Evolutionary conservation across 805 yeast genomes (phyloP), one percentile per base, ranked within the genome.

Genomic region (Zygotorulaspora florentina): DNA sequence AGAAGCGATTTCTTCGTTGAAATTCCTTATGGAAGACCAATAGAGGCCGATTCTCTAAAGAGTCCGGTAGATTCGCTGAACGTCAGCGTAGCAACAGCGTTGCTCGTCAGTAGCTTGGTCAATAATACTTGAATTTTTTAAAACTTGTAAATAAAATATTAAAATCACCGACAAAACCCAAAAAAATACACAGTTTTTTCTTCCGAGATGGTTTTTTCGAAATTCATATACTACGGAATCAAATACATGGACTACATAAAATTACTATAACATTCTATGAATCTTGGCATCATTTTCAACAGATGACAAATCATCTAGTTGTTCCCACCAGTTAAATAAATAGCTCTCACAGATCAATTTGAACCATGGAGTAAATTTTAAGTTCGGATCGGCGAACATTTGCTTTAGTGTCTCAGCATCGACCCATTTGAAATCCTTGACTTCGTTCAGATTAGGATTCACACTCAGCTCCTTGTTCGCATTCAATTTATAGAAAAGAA

Each of bases 281-380:
- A 66, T 65, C 25, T 54, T 43, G 16, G 45, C 39, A 41, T 76
- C 77, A 45, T 67, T 64, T 55, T 67, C 69, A 34, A 76, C 80
- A 37, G 69, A 62, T 5, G 75, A 74, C 52, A 87, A 71, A 50
- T 75, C 70, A 61, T 79, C 81, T 51, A 90, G 71, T 48, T 79
- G 74, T 23, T 75, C 79, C 99, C 99, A 93, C 99, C 99, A 93
- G 52, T 85, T 74, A 71, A 86, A 93, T 61, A 93, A 72, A 61
- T 87, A 87, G 38, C 86, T 80, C 63, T 93, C 90, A 66, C 99
- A 93, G 56, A 93, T 93, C 54, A 93, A 77, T 68, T 87, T 88
- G 73, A 93, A 93, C 99, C 99, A 93, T 4, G 99, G 99, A 4
- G 99, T 93, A 69, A 93, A 93, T 9, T 79, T 73, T 51, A 85